Evolutionary conservation across 2,329 filamentous ascomycete species (phyloP).

Genomic region (Pseudogymnoascus sp.): DNA sequence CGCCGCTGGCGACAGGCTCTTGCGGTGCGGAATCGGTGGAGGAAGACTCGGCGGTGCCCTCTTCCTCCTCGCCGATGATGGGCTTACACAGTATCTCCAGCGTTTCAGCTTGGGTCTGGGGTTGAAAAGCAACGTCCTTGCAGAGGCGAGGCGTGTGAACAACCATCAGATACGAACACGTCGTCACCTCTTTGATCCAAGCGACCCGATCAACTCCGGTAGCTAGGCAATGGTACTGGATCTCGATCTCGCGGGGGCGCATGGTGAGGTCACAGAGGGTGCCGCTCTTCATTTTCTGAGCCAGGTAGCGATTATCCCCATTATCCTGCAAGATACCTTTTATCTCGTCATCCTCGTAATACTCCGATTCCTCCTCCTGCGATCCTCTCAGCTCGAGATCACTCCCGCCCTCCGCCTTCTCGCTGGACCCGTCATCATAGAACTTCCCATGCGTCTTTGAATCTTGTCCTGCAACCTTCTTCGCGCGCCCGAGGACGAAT

Average conservation of each 20-base stretch:
- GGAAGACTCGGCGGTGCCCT: background rate
- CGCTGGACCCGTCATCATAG: slow-evolving; percentile 25
- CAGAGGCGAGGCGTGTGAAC: slow-evolving; percentile 68
- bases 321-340: slow-evolving; percentile 51
- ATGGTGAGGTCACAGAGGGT: slow-evolving; percentile 65
- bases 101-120: background rate
- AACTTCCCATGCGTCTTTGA: slow-evolving; percentile 13
- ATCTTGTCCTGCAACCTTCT: slow-evolving; percentile 21
- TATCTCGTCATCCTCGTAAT: background rate
- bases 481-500: slow-evolving; percentile 57
- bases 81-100: slow-evolving; percentile 1
- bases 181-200: slow-evolving; percentile 66
- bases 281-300: slow-evolving; percentile 59
- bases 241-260: slow-evolving; percentile 59
- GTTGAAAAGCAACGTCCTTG: slow-evolving; percentile 60
- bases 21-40: slow-evolving; percentile 40
- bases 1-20: slow-evolving; percentile 22
- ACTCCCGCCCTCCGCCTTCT: slow-evolving; percentile 12
- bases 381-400: slow-evolving; percentile 22
- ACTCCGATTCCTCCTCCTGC: slow-evolving; percentile 19
- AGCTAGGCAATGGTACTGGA: slow-evolving; percentile 56
- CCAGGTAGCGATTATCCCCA: slow-evolving; percentile 61
- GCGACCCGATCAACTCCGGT: slow-evolving; percentile 57
- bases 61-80: background rate
- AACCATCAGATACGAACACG: slow-evolving; percentile 67